Percentiles rank a stretch among this genome's conserved stretches.
phyloP scores from a whole-genome alignment of 306 rosid species.

The Senna siamea region DNA sequence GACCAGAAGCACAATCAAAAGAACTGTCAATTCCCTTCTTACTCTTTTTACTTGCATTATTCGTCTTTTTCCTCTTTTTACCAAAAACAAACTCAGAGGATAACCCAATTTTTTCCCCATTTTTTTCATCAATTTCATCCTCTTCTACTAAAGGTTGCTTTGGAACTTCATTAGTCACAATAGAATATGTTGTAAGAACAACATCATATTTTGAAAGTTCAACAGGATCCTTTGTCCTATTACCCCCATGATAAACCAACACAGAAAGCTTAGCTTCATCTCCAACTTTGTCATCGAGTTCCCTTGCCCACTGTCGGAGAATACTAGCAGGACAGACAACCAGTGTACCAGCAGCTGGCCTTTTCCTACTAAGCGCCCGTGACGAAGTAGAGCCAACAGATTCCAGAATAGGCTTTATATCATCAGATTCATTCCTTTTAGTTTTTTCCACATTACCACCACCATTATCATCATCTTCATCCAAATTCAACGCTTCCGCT shows the following conservation, averaged over 20 bases:
- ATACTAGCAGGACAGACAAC: constrained; percentile 99
- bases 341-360: constrained; percentile 96
- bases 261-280: constrained; percentile 70
- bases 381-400: constrained; percentile 62
- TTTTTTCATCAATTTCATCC: constrained; percentile 76
- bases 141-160: constrained; percentile 88
- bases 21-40: constrained; percentile 66
- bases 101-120: constrained; percentile 68
- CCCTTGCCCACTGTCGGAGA: constrained; percentile 96
- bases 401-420: constrained; percentile 54
- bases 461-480: constrained; percentile 74
- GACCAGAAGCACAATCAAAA: constrained; percentile 63
- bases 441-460: constrained; percentile 48
- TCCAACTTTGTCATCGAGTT: constrained; percentile 85
- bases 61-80: constrained; percentile 75
- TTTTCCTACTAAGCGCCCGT: constrained; percentile 60
- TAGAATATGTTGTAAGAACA: constrained; percentile 89
- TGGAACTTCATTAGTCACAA: constrained; percentile 93
- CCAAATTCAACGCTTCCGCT: constrained; percentile 89
- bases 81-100: constrained; percentile 61
- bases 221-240: constrained; percentile 84
- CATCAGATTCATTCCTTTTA: constrained; percentile 50
- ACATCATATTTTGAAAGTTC: constrained; percentile 83
- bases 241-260: constrained; percentile 88
- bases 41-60: constrained; percentile 61